phyloP scores from a whole-genome alignment of 2,329 filamentous ascomycete genomes.

The Penicillium occitanis region DNA sequence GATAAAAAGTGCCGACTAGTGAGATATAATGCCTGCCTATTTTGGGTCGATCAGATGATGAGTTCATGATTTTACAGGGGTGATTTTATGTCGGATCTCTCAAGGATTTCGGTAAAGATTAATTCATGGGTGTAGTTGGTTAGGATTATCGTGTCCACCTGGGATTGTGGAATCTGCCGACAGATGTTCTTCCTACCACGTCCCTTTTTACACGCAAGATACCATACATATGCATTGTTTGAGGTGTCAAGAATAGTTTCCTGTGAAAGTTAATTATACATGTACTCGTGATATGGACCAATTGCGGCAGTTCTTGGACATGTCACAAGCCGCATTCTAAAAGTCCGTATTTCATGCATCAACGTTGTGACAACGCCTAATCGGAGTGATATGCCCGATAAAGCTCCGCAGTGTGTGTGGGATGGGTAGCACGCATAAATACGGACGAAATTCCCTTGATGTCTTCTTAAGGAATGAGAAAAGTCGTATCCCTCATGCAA shows the following conservation, averaged over 20 bases:
- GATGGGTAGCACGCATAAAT: background rate
- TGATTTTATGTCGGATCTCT: background rate
- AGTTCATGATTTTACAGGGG: background rate
- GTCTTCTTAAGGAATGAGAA: background rate
- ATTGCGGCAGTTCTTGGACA: background rate
- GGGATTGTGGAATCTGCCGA: background rate
- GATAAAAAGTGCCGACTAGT: background rate
- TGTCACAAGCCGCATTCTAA: background rate
- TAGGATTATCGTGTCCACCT: background rate
- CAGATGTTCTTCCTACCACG: background rate
- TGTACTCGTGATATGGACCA: background rate
- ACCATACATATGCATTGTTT: background rate
- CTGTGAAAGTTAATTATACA: background rate
- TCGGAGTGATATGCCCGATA: background rate
- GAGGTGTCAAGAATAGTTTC: background rate
- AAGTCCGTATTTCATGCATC: background rate
- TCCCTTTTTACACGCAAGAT: background rate
- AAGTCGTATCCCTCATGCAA: background rate
- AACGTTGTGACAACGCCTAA: background rate
- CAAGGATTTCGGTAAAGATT: background rate
- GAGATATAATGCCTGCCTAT: background rate
- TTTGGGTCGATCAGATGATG: background rate
- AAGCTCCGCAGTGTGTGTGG: background rate
- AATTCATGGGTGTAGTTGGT: background rate
- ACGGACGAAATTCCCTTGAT: too few relatives aligned